phyloP scores from a whole-genome alignment of 768 basidiomycete species.

The Pholiota conissans region DNA sequence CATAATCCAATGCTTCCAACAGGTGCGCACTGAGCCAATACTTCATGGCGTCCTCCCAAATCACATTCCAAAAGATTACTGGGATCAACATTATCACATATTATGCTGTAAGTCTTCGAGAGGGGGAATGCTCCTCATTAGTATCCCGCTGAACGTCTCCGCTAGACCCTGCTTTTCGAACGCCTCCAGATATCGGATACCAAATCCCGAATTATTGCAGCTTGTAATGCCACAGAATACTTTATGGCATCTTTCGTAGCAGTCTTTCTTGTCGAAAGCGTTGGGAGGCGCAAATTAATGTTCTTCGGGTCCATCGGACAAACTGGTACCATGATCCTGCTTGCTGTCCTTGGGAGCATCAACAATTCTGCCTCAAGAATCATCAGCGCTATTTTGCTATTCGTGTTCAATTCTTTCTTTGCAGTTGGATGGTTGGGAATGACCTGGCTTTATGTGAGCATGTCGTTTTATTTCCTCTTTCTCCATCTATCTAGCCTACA shows the following conservation, averaged over 20 bases:
- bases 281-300: conserved; percentile 74
- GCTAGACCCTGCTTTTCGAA: conserved; percentile 53
- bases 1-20: conserved; percentile 65
- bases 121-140: not conserved
- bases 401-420: conserved; percentile 75
- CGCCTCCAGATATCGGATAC: conserved; percentile 57
- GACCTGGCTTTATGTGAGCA: conserved; percentile 67
- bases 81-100: conserved; percentile 70
- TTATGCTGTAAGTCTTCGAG: conserved; percentile 32
- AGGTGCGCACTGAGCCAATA: conserved; percentile 30
- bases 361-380: conserved; percentile 47
- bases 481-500: too few relatives aligned
- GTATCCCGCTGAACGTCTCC: not conserved
- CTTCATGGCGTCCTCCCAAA: too few relatives aligned
- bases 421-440: conserved; percentile 71
- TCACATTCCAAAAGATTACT: conserved; percentile 49
- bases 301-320: conserved; percentile 68
- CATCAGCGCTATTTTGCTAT: conserved; percentile 54
- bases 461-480: not conserved
- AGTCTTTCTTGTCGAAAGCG: conserved; percentile 68
- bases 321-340: conserved; percentile 55
- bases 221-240: conserved; percentile 72
- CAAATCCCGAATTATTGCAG: conserved; percentile 61
- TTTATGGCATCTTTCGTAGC: conserved; percentile 71
- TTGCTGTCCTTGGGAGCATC: conserved; percentile 57